Base-by-base conservation (phyloP, 495 filamentous ascomycete genomes). In the Aspergillus ellipticus region DNA sequence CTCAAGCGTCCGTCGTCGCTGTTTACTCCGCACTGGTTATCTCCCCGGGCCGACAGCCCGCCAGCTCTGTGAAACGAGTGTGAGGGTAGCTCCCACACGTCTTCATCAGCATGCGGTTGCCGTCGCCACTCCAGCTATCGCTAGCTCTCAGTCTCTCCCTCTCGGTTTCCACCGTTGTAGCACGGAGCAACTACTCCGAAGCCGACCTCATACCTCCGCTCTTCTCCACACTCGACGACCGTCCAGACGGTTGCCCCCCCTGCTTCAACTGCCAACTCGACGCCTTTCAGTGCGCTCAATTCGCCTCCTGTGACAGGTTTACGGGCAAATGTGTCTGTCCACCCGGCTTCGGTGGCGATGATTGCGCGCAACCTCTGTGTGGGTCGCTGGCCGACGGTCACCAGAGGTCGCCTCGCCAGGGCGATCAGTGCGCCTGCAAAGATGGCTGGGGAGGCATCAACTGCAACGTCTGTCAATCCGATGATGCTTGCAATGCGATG, bases 381-480 rank as follows among this genome's bases (percentile, higher is more conserved):
- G 94, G 90, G 43, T 90, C 92, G n/a, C 79, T 97, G 19, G 82
- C 87, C 16, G 86, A 88, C 62, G 91, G 89, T 28, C 76, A 76
- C 53, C 83, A 96, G 57, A 82, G 94, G 61, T 76, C 85, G 15
- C 81, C 85, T 58, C 82, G 92, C 64, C 68, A 83, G 42, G 83
- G 79, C 42, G 76, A 84, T 15, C 73, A 77, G 31, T 98, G 94
- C 72, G 74, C 92, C 22, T 98, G 94, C 72, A 85, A 92, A 58
- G 90, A 96, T 29, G 94, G 95, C 46, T 98, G 94, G 94, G 82
- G 82, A n/a, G 94, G 94, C 57, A 92, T 97, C 72, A 98, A 98
- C 78, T 98, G 94, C 80, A 98, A 98, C 67, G 90, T 97, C 53
- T 98, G 94, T 73, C 81, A 86, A 43, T 82, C 84, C 15, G 79